Evolutionary conservation across 2,329 filamentous ascomycete genomes (phyloP), one percentile per base, ranked within the genome.

Genomic region (Calonectria henricotiae): DNA sequence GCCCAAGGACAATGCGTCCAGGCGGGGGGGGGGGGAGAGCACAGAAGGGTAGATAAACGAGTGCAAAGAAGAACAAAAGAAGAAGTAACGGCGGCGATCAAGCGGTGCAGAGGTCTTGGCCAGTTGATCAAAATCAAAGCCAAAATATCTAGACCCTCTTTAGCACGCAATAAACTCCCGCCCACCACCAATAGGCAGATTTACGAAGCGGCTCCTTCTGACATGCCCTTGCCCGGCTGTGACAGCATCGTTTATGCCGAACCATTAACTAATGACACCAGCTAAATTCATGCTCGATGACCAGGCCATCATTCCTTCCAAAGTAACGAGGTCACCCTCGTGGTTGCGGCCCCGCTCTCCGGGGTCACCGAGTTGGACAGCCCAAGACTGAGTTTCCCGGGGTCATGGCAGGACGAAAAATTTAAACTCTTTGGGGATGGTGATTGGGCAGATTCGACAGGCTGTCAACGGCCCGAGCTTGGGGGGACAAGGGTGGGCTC

Each of bases 401-500:
- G 51, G 51, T 55, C n/a, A 13, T 46, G 9, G 23, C n/a, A 51
- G 7, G 20, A 41, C 46, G 23, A 20, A 15, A 63, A 58, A 41
- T 43, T 3, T 7, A 23, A 13, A 54, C 15, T 17, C 12, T 12
- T 12, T 32, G 62, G 35, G 25, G 9, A 51, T 43, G 12, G 25
- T 43, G 35, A 64, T 64, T 64, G 62, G 62, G 46, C 35, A 9
- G 9, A 13, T 17, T 43, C 43, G 9, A 43, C 55, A n/a, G 37
- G 51, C 51, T 25, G 32, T 9, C 20, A 4, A 25, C n/a, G 32
- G 51, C 20, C 51, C 9, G 13, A 39, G 32, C 51, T 55, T 55
- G 32, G 32, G 32, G 23, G 23, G 12, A 30, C 20, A 47, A 12
- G 20, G 44, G 44, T 47, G 5, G 11, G 23, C 51, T 37, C 51